Base-by-base conservation (phyloP, 495 filamentous ascomycete genomes). In the Aspergillus asperescens region DNA sequence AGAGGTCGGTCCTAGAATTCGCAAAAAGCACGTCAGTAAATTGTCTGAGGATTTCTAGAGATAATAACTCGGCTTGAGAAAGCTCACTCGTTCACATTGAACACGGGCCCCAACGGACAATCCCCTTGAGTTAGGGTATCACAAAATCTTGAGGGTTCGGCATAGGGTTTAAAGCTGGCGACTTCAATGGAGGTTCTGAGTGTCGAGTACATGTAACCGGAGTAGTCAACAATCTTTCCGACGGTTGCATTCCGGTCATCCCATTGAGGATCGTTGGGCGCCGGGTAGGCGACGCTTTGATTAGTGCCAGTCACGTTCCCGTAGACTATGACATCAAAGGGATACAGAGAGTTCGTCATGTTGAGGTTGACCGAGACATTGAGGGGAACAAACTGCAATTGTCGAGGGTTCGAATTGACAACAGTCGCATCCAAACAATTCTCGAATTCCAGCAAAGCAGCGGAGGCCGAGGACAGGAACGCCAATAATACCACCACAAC, bases 291-390 rank as follows among this genome's bases (percentile, higher is more conserved):
- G 4, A 66, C 44, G 18, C 74, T 61, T 25, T 56, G 37, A 48
- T 71, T 70, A 13, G 70, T 71, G 7, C 93, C 93, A 22, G 84
- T 84, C 18, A 97, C 89, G 67, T 96, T 96, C 19, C 91, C 91
- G 71, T 89, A 96, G 18, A 95, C 81, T 1, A 84, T 95, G 23
- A 96, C 71, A 50, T 81, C 81, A 24, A 98, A 72, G 31, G 81
- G 82, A 61, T 90, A 81, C 43, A 77, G 79, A 9, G 80, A 62
- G 50, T 78, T 69, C 16, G 69, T 64, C 19, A 80, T 70, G 57
- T 90, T 77, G 71, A 94, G 95, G 10, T 68, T 70, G 50, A 87
- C 94, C 57, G 83, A 80, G 51, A 94, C 77, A 50, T 77, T 77
- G 10, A 82, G 57, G 1, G 93, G 91, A 7, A 82, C 74, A 67